Evolutionary conservation across 345 rosid genomes (phyloP).

Genomic region (Heritiera fomes): DNA sequence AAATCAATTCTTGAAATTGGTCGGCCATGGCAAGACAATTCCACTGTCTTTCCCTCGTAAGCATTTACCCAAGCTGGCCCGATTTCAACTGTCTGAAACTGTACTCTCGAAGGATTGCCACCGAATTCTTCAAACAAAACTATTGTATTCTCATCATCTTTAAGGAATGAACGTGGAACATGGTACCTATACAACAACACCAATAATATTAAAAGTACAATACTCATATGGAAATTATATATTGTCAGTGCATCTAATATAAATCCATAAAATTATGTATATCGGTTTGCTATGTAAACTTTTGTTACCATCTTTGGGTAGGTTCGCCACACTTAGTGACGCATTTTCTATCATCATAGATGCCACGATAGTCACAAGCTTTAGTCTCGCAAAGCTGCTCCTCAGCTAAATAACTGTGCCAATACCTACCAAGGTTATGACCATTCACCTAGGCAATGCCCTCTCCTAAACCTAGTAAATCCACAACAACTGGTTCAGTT

Average conservation of each 20-base stretch:
- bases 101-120: slow-evolving; percentile 43
- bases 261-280: no score
- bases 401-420: slow-evolving; percentile 23
- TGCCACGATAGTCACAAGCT: slow-evolving; percentile 34
- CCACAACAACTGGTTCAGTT: no score
- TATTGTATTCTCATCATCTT: slow-evolving; percentile 34
- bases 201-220: no score
- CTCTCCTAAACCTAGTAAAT: slow-evolving; percentile 47
- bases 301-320: no score
- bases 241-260: no score
- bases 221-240: no score
- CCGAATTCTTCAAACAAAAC: slow-evolving; percentile 67
- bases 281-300: no score
- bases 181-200: slow-evolving; percentile 40
- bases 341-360: slow-evolving; percentile 26
- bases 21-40: slow-evolving; percentile 48
- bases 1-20: slow-evolving; percentile 31
- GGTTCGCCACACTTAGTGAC: no score
- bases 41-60: no score
- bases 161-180: slow-evolving; percentile 48
- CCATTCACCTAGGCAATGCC: slow-evolving; percentile 47
- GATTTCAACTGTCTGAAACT: slow-evolving; percentile 33
- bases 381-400: slow-evolving; percentile 23
- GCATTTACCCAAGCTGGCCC: slow-evolving; percentile 41
- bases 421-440: slow-evolving; percentile 35